A percentile compares a stretch with the other conserved stretches of the same genome.
These are phyloP conservation scores for Dionaea muscipula DNA, from an alignment of 179 eudicot genomes.

Conservation along the genomic window DNA sequence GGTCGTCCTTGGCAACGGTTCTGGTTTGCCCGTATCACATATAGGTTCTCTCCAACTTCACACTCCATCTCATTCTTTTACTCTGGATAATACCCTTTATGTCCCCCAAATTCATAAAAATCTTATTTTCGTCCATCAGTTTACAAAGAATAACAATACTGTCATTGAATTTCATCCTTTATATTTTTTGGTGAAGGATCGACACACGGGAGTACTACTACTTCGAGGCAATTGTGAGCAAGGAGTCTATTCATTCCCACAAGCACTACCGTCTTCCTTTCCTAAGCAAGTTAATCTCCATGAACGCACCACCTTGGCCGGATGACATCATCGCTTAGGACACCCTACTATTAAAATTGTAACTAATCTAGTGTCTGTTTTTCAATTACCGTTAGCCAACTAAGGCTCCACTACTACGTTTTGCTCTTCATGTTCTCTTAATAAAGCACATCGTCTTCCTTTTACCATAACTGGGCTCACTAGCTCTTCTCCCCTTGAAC, in stretches of 20 bases:
- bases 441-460: constrained; percentile 1
- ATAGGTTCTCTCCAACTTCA: not conserved
- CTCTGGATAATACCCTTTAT: constrained; percentile 4
- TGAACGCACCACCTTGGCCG: too few relatives aligned
- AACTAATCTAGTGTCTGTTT: too few relatives aligned
- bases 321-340: too few relatives aligned
- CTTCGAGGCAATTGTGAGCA: not conserved
- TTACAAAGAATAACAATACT: not conserved
- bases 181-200: constrained; percentile 1
- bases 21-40: constrained; percentile 4
- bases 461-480: not conserved
- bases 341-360: too few relatives aligned
- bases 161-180: constrained; percentile 8
- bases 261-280: not conserved
- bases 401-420: not conserved
- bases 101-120: constrained; percentile 4
- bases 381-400: not conserved
- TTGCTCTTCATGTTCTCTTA: not conserved
- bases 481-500: not conserved
- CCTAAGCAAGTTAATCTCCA: not conserved
- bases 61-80: not conserved
- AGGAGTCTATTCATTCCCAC: not conserved
- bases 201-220: not conserved
- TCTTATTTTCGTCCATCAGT: constrained; percentile 7
- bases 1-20: constrained; percentile 10